Evolutionary conservation across 116 monocot species (phyloP), one percentile per base, ranked within the genome.

Genomic region (Zostera marina): DNA sequence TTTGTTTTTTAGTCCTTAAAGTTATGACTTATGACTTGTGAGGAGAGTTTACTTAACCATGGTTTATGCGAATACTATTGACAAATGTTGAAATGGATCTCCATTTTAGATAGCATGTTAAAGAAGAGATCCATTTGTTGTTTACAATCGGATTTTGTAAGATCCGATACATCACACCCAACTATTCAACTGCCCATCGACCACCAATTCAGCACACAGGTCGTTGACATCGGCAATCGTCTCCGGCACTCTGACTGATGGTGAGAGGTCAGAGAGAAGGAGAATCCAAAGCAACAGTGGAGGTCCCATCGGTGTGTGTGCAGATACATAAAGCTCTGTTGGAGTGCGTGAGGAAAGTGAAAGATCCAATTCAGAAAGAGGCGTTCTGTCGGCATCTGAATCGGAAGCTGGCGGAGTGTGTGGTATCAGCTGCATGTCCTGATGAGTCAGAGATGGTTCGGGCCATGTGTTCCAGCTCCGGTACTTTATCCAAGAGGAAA

Each of bases 31-130:
- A n/a, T n/a, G n/a, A n/a, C n/a, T n/a, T n/a, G n/a, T 54, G 42
- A 83, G 78, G 41, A 83, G 79, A 0, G 83, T 75, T 49, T 82
- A 78, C 20, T n/a, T n/a, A n/a, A n/a, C n/a, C n/a, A n/a, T n/a
- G n/a, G n/a, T n/a, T n/a, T n/a, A n/a, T n/a, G n/a, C n/a, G n/a
- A n/a, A n/a, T n/a, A n/a, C n/a, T n/a, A n/a, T n/a, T n/a, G n/a
- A n/a, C n/a, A n/a, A n/a, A n/a, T n/a, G n/a, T n/a, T n/a, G n/a
- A n/a, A n/a, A n/a, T n/a, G n/a, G n/a, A n/a, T n/a, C n/a, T n/a
- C n/a, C n/a, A n/a, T n/a, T n/a, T n/a, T 68, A 72, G 0, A 32
- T 32, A 32, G 32, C 5, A 5, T 5, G 5, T 32, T 32, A 0
- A 32, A 32, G 32, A 32, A 5, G 32, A 1, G 32, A 32, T 5